Evolutionary conservation across 164 flowering plant genomes (phyloP), one percentile per base, ranked within the genome.

Genomic region (Nymphaea thermarum): DNA sequence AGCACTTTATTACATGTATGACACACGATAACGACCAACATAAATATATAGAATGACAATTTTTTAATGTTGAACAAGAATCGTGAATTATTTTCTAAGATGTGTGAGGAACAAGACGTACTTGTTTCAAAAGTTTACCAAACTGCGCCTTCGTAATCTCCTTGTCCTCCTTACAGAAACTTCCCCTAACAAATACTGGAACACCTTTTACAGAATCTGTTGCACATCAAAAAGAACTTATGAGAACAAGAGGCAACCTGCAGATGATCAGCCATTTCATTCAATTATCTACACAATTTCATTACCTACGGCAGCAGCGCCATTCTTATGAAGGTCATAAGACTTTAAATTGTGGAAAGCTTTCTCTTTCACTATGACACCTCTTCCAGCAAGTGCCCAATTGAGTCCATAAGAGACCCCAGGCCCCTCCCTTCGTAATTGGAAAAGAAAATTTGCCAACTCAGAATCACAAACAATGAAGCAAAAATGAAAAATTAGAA

Each of bases 341-440:
- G 83, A 51, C 18, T 75, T 78, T 71, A 84, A 74, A 74, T 84
- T 84, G 70, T 69, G 74, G 73, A 79, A 82, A 68, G 76, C 83
- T 70, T 82, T 81, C n/a, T 84, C 86, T 68, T 78, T 79, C 63
- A 82, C 84, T 71, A 82, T 72, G 11, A 84, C 77, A 60, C 88
- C 88, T 78, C 76, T 82, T 43, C 80, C 81, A 74, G 88, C 81
- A 66, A 84, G 76, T 71, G 83, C 86, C 77, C 75, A 79, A 69
- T 82, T 75, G 55, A 84, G 82, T n/a, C 88, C 86, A 74, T 78
- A 73, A 42, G 84, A 82, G 74, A 75, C 67, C 36, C 74, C 72
- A 8, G 71, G 72, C 44, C 76, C 75, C 71, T 77, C 81, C 79
- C 81, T 79, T 43, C 6, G 41, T n/a, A 25, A 25, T 25, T 25